Base-by-base conservation (phyloP, 2,329 filamentous ascomycete genomes). In the Diaporthe ilicicola region DNA sequence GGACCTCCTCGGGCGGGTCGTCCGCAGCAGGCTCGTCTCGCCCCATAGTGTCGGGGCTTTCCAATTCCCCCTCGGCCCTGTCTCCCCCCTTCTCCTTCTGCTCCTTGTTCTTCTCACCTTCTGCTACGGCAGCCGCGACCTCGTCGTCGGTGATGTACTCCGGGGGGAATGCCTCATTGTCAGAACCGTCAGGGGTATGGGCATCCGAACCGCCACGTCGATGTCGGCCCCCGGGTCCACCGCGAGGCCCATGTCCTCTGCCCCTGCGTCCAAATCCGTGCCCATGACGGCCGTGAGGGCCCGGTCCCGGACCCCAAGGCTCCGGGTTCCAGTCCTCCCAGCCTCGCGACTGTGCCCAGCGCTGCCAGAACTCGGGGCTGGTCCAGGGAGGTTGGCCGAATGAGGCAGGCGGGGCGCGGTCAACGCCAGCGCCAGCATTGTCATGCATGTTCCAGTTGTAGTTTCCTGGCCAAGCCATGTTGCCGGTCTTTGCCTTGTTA, bases 21-120 rank as follows among this genome's bases (percentile, higher is more conserved):
- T 78, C 80, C 24, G 53, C 54, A 29, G 42, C 46, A 4, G 53
- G 65, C 2, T 79, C 74, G 1, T 76, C 76, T 39, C 74, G 74
- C 74, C 77, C 69, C 62, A 79, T 81, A 27, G 82, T 81, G 54
- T 82, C 79, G 22, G 77, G 75, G 53, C 78, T 74, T 62, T 65
- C 70, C 73, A 64, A 42, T 12, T 64, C 59, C 59, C 48, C 50
- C 29, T 64, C 27, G 27, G 73, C 74, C 68, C 69, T 64, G 37
- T 73, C 64, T 55, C 77, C 71, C 37, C 74, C 71, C 27, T 73
- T 72, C n/a, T 70, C 65, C 44, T 24, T 51, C 29, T 70, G 61
- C 64, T 53, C 64, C 44, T 65, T 46, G n/a, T n/a, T 42, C 51
- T 42, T 62, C 27, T 70, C 71, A 13, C 54, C 62, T 17, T 67